Evolutionary conservation across 495 filamentous ascomycete species (phyloP).

Genomic region (Penicillium coprophilum): DNA sequence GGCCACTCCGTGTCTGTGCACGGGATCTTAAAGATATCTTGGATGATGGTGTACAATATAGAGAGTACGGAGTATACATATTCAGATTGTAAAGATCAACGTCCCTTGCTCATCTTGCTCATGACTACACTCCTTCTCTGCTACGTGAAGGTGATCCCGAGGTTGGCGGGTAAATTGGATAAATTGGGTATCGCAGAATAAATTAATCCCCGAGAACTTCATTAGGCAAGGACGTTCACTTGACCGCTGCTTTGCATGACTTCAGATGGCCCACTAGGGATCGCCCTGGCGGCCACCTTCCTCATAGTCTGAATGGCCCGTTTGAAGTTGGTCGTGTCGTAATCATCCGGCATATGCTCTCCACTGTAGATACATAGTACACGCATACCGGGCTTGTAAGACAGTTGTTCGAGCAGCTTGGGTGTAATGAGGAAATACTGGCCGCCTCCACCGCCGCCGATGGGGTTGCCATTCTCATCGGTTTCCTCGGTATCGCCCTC

Average conservation of each 20-base stretch:
- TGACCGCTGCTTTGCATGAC: conserved; percentile 16
- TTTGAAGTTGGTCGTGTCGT: conserved; percentile 33
- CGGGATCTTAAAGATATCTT: neutral
- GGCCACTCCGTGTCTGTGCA: neutral
- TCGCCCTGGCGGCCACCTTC: conserved; percentile 18
- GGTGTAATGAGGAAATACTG: conserved; percentile 97
- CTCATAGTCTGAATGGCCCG: conserved; percentile 35
- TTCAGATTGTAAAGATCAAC: no score
- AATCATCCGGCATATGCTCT: conserved; percentile 75
- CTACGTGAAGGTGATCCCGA: neutral
- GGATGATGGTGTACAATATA: no score
- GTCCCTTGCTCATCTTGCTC: no score
- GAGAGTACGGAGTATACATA: no score
- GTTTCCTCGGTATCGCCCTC: conserved; percentile 23
- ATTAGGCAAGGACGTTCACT: conserved; percentile 33
- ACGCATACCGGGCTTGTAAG: conserved; percentile 86
- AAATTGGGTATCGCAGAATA: conserved; percentile 15
- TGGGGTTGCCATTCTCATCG: conserved; percentile 22
- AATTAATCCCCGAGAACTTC: neutral
- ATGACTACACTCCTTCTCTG: neutral
- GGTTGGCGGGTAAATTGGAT: neutral
- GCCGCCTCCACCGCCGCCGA: conserved; percentile 41
- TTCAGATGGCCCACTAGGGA: conserved; percentile 16
- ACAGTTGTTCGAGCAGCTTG: conserved; percentile 86
- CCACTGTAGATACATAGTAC: conserved; percentile 93